A percentile compares a stretch with the other conserved stretches of the same genome.
Evolutionary conservation across 495 filamentous ascomycete genomes (phyloP).

Genomic region (Penicillium psychrofluorescens): DNA sequence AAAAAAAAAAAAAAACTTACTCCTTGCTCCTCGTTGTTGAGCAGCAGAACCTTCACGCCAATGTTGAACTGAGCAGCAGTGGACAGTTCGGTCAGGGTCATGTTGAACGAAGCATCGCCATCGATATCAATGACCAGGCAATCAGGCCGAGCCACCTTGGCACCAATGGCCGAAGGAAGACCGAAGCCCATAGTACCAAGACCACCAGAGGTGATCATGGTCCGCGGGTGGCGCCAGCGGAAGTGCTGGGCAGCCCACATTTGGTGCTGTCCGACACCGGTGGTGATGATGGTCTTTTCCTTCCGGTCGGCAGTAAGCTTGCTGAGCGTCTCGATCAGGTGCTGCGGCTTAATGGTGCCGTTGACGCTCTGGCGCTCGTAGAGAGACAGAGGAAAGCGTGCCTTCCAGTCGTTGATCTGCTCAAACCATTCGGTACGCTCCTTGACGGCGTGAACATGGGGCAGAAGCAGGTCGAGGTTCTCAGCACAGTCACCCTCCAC

Average conservation of each 20-base stretch:
- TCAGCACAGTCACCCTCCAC: conserved; percentile 53
- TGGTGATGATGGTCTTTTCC: conserved; percentile 76
- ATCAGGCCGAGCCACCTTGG: conserved; percentile 85
- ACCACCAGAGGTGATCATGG: conserved; percentile 88
- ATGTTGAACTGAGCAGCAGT: conserved; percentile 90
- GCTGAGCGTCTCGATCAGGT: conserved; percentile 77
- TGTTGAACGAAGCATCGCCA: conserved; percentile 90
- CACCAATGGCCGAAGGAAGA: conserved; percentile 86
- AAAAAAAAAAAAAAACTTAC: conserved; percentile 3
- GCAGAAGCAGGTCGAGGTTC: conserved; percentile 68
- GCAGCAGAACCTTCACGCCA: conserved; percentile 81
- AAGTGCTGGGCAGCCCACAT: conserved; percentile 97
- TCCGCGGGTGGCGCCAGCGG: conserved; percentile 82
- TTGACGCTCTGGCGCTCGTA: conserved; percentile 65
- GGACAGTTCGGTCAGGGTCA: conserved; percentile 88
- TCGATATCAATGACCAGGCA: conserved; percentile 89
- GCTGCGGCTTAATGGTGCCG: conserved; percentile 83
- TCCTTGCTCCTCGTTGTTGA: conserved; percentile 95
- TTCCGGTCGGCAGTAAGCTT: conserved; percentile 67
- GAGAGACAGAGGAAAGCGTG: conserved; percentile 65
- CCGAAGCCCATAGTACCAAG: conserved; percentile 95
- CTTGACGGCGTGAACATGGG: conserved; percentile 52
- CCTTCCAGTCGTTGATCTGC: conserved; percentile 86
- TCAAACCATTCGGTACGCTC: conserved; percentile 77
- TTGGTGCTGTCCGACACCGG: conserved; percentile 94